Conservation (phyloP, 176 grass and related monocot species). For the Lolium perenne region DNA sequence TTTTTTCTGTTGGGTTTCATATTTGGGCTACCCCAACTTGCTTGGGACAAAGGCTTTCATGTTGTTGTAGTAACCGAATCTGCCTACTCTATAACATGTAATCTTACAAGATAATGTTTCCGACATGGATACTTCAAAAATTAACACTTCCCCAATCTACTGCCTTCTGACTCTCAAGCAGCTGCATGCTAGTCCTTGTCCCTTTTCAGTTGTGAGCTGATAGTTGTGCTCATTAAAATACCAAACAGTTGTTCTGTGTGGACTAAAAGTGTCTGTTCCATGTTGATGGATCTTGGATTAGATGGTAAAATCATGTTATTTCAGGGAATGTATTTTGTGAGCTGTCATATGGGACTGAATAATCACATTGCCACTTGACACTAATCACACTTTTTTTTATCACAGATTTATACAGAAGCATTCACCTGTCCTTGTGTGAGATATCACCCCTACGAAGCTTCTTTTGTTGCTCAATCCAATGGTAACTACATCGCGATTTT, state of each 20-base stretch:
- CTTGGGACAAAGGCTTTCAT: too few relatives aligned
- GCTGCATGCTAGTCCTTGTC: neutral
- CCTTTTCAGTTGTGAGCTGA: neutral
- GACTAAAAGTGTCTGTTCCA: neutral
- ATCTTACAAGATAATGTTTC: neutral
- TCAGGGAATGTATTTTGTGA: neutral
- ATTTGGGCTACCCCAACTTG: too few relatives aligned
- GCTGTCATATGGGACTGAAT: neutral
- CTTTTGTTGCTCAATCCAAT: slow-evolving; percentile 90
- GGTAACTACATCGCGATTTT: slow-evolving; percentile 92
- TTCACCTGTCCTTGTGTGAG: slow-evolving; percentile 86
- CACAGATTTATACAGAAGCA: slow-evolving; percentile 82
- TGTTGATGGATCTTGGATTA: neutral
- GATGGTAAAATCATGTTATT: neutral
- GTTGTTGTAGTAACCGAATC: neutral
- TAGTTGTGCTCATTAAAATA: neutral
- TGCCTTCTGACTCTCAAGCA: neutral
- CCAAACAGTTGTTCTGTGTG: neutral
- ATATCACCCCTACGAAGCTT: slow-evolving; percentile 80
- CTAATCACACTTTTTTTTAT: neutral
- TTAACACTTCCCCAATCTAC: neutral
- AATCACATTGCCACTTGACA: slow-evolving; percentile 14
- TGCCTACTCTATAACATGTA: neutral
- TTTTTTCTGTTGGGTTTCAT: too few relatives aligned
- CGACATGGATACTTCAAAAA: neutral